Evolutionary conservation across 2,329 filamentous ascomycete genomes (phyloP).

Genomic region (Meredithiella fracta): DNA sequence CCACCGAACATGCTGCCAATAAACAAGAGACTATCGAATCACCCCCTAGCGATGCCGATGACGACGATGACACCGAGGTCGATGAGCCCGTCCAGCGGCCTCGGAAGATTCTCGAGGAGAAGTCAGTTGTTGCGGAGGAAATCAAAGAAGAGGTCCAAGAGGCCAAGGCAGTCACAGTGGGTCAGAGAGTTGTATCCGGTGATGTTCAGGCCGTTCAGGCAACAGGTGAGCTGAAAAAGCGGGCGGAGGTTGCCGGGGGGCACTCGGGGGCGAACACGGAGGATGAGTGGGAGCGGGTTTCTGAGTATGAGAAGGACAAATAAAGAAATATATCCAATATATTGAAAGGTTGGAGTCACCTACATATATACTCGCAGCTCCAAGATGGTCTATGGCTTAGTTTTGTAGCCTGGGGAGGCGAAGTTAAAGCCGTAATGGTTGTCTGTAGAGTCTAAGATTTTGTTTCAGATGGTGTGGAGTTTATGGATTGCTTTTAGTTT

Average conservation of each 20-base stretch:
- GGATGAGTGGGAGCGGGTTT: constrained; percentile 95
- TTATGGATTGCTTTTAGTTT: too few relatives aligned
- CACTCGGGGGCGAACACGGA: constrained; percentile 60
- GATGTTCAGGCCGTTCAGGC: constrained; percentile 28
- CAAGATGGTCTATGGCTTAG: too few relatives aligned
- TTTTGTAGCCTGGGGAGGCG: too few relatives aligned
- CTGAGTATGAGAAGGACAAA: constrained; percentile 49
- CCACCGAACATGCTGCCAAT: constrained; percentile 27
- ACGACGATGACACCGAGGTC: constrained; percentile 35
- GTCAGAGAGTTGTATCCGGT: constrained; percentile 21
- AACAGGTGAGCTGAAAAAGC: constrained; percentile 34
- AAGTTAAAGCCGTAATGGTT: too few relatives aligned
- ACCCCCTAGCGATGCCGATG: constrained; percentile 18
- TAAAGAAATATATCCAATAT: constrained; percentile 18
- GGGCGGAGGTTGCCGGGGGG: constrained; percentile 25
- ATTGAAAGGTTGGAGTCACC: neutral
- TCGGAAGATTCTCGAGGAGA: constrained; percentile 2
- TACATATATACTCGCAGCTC: too few relatives aligned
- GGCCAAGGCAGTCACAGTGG: constrained; percentile 28
- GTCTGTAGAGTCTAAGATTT: too few relatives aligned
- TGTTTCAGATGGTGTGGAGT: too few relatives aligned
- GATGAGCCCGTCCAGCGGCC: constrained; percentile 22
- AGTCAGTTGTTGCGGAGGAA: constrained; percentile 13
- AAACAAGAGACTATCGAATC: constrained; percentile 19
- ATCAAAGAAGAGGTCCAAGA: constrained; percentile 2